Evolutionary conservation across 2,329 filamentous ascomycete species (phyloP).

Genomic region (Penicillium sp.): DNA sequence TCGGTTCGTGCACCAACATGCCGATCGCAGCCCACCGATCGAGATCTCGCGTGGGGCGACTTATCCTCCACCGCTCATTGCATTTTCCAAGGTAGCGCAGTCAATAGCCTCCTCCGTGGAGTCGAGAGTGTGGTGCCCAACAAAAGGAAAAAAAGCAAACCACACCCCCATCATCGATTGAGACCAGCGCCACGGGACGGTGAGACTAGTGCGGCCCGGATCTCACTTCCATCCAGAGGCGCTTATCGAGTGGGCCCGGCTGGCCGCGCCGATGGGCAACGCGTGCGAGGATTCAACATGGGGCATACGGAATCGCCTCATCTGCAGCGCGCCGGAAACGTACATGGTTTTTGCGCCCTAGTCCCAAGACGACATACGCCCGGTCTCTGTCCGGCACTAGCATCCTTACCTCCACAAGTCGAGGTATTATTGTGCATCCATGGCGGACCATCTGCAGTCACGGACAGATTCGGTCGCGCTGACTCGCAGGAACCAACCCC

Average conservation of each 20-base stretch:
- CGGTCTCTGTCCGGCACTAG: too few relatives aligned
- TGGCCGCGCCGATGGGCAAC: too few relatives aligned
- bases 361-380: too few relatives aligned
- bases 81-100: not conserved
- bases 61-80: constrained; percentile 7
- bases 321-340: too few relatives aligned
- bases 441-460: constrained; percentile 4
- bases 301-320: too few relatives aligned
- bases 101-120: constrained; percentile 1
- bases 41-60: constrained; percentile 15
- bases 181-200: not conserved
- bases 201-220: not conserved
- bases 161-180: not conserved
- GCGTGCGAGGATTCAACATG: too few relatives aligned
- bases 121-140: too few relatives aligned
- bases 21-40: constrained; percentile 17
- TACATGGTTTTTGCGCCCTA: too few relatives aligned
- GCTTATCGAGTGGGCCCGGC: constrained; percentile 9
- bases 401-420: not conserved
- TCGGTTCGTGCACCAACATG: constrained; percentile 4
- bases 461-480: not conserved
- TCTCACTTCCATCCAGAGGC: constrained; percentile 3
- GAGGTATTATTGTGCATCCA: not conserved
- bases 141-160: not conserved
- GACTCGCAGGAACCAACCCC: not conserved